These are phyloP conservation scores for Carex arenaria DNA, from an alignment of 202 grass and related monocot genomes.

Conservation along the genomic window DNA sequence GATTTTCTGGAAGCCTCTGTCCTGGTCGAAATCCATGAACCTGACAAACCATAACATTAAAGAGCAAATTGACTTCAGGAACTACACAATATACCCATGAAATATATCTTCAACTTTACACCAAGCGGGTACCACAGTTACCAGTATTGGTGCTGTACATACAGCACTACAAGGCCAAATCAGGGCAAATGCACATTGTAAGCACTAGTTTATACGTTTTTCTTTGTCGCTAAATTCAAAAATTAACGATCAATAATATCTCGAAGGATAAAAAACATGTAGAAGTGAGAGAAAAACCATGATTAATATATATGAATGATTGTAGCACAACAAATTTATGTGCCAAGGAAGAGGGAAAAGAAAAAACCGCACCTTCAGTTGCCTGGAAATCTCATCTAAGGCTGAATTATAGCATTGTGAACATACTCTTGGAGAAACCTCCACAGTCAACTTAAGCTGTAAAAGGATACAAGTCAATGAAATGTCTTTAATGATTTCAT, in stretches of 20 bases:
- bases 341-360: neutral
- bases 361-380: constrained; percentile 51
- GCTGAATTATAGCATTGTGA: constrained; percentile 61
- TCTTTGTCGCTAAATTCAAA: neutral
- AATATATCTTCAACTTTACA: constrained; percentile 14
- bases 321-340: neutral
- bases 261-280: neutral
- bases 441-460: constrained; percentile 82
- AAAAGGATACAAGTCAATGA: constrained; percentile 14
- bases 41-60: constrained; percentile 38
- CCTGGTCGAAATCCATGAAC: constrained; percentile 89
- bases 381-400: constrained; percentile 56
- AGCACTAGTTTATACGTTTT: neutral
- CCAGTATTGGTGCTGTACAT: neutral
- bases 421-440: constrained; percentile 68
- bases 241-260: neutral
- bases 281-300: neutral
- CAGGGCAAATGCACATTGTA: neutral
- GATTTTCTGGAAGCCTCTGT: constrained; percentile 65
- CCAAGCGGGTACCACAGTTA: neutral
- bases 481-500: neutral
- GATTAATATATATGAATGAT: neutral
- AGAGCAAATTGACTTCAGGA: neutral
- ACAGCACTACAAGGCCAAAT: neutral
- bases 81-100: neutral